A percentile compares a stretch with the other conserved stretches of the same genome.
These are phyloP conservation scores for Ceratobasidium sp. DNA, from an alignment of 1,284 basidiomycete species.

Conservation along the genomic window DNA sequence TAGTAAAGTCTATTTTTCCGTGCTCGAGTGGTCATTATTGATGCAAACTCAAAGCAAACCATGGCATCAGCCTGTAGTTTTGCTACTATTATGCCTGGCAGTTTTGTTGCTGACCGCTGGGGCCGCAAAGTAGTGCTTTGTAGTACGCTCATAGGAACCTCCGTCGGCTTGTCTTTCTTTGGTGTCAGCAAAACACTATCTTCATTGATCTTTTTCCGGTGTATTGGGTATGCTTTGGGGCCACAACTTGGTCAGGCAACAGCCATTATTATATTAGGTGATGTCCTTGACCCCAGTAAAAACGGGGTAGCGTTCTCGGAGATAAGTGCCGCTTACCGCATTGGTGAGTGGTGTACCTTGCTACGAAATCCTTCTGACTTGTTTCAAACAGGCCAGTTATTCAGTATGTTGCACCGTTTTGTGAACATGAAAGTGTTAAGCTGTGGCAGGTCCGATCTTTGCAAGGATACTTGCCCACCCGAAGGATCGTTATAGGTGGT, in stretches of 20 bases:
- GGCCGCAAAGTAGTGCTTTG: slow-evolving; percentile 21
- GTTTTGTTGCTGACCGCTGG: slow-evolving; percentile 21
- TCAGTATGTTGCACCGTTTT: slow-evolving; percentile 6
- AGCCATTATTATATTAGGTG: slow-evolving; percentile 15
- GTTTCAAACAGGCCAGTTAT: slow-evolving; percentile 8
- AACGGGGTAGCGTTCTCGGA: slow-evolving; percentile 17
- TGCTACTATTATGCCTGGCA: slow-evolving; percentile 13
- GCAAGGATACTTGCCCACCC: slow-evolving; percentile 15
- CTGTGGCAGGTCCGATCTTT: slow-evolving; percentile 16
- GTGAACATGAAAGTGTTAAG: background rate
- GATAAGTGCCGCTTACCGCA: slow-evolving; percentile 30
- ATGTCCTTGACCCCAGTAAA: slow-evolving; percentile 2
- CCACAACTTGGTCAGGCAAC: slow-evolving; percentile 19
- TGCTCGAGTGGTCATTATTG: background rate
- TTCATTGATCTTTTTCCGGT: slow-evolving; percentile 18
- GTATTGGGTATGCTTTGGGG: slow-evolving; percentile 23
- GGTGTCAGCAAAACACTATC: slow-evolving; percentile 6
- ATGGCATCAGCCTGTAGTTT: slow-evolving; percentile 35
- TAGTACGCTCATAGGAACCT: slow-evolving; percentile 12
- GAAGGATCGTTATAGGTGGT: slow-evolving; percentile 7
- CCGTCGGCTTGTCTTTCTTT: slow-evolving; percentile 18
- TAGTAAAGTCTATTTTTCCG: background rate
- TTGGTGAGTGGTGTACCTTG: background rate
- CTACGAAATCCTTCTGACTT: background rate
- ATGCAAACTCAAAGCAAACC: slow-evolving; percentile 15